Conservation (phyloP, 2,329 filamentous ascomycete genomes). For the Fusarium tricinctum region DNA sequence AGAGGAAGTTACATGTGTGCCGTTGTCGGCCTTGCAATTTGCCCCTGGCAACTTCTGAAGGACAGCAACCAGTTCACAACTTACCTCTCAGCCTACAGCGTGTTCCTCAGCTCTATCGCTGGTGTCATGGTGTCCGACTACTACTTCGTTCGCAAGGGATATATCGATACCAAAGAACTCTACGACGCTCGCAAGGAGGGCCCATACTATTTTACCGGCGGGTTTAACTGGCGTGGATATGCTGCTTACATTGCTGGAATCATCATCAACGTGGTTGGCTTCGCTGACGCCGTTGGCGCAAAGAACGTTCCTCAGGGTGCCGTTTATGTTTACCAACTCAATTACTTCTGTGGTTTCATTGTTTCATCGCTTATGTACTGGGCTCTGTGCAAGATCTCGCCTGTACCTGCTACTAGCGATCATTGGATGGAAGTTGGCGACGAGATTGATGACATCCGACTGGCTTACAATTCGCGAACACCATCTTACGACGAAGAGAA, state of each 20-base stretch:
- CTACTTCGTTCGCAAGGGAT: slow-evolving; percentile 86
- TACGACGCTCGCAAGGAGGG: slow-evolving; percentile 78
- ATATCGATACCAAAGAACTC: slow-evolving; percentile 81
- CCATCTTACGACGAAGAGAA: slow-evolving; percentile 58
- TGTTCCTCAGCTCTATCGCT: slow-evolving; percentile 93
- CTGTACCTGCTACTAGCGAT: slow-evolving; percentile 80
- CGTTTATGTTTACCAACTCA: slow-evolving; percentile 88
- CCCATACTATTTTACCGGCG: slow-evolving; percentile 80
- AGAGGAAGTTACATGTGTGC: slow-evolving; percentile 91
- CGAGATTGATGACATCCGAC: slow-evolving; percentile 67
- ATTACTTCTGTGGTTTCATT: slow-evolving; percentile 89
- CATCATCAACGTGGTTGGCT: slow-evolving; percentile 91
- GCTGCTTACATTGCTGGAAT: slow-evolving; percentile 86
- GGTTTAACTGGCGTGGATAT: slow-evolving; percentile 88
- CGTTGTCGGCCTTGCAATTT: slow-evolving; percentile 83
- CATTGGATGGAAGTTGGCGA: slow-evolving; percentile 83
- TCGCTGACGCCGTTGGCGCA: slow-evolving; percentile 81
- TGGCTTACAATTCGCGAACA: slow-evolving; percentile 61
- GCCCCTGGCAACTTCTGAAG: slow-evolving; percentile 84
- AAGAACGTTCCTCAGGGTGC: slow-evolving; percentile 79
- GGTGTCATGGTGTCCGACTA: slow-evolving; percentile 94
- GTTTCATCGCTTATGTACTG: slow-evolving; percentile 78
- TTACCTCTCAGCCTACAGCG: slow-evolving; percentile 91
- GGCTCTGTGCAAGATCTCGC: slow-evolving; percentile 75
- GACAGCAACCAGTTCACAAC: slow-evolving; percentile 87